Base-by-base conservation (phyloP, 208 protist species). In the Trypanosoma platydactyli region DNA sequence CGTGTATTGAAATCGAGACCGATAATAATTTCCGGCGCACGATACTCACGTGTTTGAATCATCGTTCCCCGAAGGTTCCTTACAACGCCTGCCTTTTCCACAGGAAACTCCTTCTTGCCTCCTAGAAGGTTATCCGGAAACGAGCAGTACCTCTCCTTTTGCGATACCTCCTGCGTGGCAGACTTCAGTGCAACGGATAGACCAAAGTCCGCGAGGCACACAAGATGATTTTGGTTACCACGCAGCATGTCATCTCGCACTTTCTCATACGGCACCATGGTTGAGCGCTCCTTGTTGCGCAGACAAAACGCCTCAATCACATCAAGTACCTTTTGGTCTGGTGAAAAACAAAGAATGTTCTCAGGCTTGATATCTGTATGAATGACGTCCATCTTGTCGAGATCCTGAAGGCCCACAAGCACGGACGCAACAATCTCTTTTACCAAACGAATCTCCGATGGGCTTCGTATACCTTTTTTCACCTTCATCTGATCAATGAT, bases 311-410 rank as follows among this genome's bases (percentile, higher is more conserved):
- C 68, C 62, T 88, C 77, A 56, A 95, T 94, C 40, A 73, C 60
- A 4, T 40, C 42, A 22, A 89, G 38, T 52, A 95, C 72, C 60
- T 77, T 83, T 25, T 74, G 79, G 67, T 94, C 87, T 40, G 86
- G 79, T 15, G 71, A 64, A 38, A 74, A 79, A 68, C 73, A 91
- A 52, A 97, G 75, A 49, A 95, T 77, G 60, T 95, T 97, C 73
- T 95, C 92, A 6, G 92, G 92, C 63, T 97, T 97, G 49, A 97
- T 88, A 73, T 97, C 93, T 13, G 93, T 96, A 80, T 97, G 93
- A 52, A 97, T 77, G 22, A 97, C 77, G 65, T 94, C 80, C 29
- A 88, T 49, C 38, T 67, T 51, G 53, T 90, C 79, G 38, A 97
- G 76, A 48, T 83, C 80, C n/a, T 75, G 51, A 30, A 96, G 80